These are phyloP conservation scores for Lophium mytilinum DNA, from an alignment of 495 filamentous ascomycete species.

Conservation along the genomic window DNA sequence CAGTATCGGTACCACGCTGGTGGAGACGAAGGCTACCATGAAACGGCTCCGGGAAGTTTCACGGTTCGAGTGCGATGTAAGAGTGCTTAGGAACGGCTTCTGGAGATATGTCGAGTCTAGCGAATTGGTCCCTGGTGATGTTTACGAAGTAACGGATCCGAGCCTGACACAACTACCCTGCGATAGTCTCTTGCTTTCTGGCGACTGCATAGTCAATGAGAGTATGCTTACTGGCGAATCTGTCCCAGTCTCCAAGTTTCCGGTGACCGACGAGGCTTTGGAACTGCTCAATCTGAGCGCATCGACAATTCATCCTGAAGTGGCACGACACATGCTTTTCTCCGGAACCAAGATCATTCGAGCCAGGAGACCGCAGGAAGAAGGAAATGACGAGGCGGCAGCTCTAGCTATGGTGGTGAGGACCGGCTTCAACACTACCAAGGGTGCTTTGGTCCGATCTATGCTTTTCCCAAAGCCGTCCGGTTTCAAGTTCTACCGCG, in stretches of 20 bases:
- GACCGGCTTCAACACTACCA: slow-evolving; percentile 96
- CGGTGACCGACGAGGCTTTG: slow-evolving; percentile 76
- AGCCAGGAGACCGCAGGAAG: slow-evolving; percentile 77
- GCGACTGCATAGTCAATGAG: slow-evolving; percentile 98
- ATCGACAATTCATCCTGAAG: slow-evolving; percentile 66
- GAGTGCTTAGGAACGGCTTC: slow-evolving; percentile 88
- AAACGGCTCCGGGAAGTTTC: slow-evolving; percentile 83
- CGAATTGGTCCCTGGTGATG: slow-evolving; percentile 90
- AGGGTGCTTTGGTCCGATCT: slow-evolving; percentile 88
- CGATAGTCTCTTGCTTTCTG: slow-evolving; percentile 84
- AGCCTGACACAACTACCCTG: slow-evolving; percentile 89
- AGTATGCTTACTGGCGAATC: slow-evolving; percentile 99
- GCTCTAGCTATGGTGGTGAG: slow-evolving; percentile 85
- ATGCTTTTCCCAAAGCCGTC: slow-evolving; percentile 99
- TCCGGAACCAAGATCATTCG: slow-evolving; percentile 93
- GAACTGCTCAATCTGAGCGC: slow-evolving; percentile 63
- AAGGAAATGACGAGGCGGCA: slow-evolving; percentile 78
- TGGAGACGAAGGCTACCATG: slow-evolving; percentile 94
- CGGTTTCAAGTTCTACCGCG: slow-evolving; percentile 95
- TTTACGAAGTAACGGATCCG: slow-evolving; percentile 95
- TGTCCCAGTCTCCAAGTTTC: slow-evolving; percentile 87
- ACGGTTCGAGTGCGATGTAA: slow-evolving; percentile 86
- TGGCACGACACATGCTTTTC: slow-evolving; percentile 85
- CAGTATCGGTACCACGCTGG: slow-evolving; percentile 79
- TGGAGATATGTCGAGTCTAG: slow-evolving; percentile 83